These are phyloP conservation scores for Hebeloma cylindrosporum DNA, from an alignment of 768 basidiomycete genomes.

Conservation along the genomic window DNA sequence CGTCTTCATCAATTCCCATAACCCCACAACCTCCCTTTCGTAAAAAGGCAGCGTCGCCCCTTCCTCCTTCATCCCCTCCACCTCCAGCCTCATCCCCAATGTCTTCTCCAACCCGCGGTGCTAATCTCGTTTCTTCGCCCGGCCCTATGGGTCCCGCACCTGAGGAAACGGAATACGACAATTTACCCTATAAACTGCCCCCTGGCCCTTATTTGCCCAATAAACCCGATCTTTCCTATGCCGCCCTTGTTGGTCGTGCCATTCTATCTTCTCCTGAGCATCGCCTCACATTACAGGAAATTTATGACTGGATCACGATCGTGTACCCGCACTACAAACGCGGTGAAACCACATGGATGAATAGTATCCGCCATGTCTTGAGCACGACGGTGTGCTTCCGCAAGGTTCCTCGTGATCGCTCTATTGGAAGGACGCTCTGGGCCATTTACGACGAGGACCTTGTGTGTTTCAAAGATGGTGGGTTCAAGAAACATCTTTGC, in stretches of 20 bases:
- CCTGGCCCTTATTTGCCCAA: constrained; percentile 77
- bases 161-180: constrained; percentile 63
- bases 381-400: constrained; percentile 91
- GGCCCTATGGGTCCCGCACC: constrained; percentile 72
- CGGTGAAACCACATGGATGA: constrained; percentile 95
- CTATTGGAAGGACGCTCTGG: constrained; percentile 84
- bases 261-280: constrained; percentile 82
- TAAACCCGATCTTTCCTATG: constrained; percentile 89
- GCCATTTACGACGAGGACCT: constrained; percentile 82
- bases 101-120: constrained; percentile 59
- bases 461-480: constrained; percentile 79
- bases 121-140: constrained; percentile 83
- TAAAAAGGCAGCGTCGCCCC: constrained; percentile 40
- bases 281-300: constrained; percentile 89
- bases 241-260: constrained; percentile 94
- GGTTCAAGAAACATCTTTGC: constrained; percentile 68
- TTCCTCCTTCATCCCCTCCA: constrained; percentile 63
- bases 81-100: constrained; percentile 52
- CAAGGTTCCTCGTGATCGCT: constrained; percentile 75
- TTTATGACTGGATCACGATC: constrained; percentile 94
- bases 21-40: constrained; percentile 45
- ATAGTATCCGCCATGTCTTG: constrained; percentile 95
- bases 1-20: constrained; percentile 40
- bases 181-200: constrained; percentile 74
- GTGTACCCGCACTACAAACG: constrained; percentile 93